Evolutionary conservation across 176 grass and related monocot species (phyloP), one percentile per base, ranked within the genome.

Genomic region (Aegilops umbellulata): DNA sequence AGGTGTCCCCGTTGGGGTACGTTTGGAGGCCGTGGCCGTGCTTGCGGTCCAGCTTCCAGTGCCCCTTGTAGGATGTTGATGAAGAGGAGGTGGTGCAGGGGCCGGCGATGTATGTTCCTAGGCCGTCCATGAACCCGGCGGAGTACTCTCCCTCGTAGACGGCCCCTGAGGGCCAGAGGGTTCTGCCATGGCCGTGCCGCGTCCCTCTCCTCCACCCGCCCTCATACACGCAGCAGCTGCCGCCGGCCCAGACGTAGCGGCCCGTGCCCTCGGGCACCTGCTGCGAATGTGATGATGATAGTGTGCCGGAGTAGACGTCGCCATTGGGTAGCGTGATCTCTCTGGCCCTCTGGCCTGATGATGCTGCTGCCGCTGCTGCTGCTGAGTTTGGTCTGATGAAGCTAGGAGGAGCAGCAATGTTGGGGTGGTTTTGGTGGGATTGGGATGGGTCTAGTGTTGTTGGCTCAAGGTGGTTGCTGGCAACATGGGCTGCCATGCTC

Each of bases 1-100:
- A 99, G 1, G 80, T 51, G 68, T 99, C 94, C 36, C 94, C 88
- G 47, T 90, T 92, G 44, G 97, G 88, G 67, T 86, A 92, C 25
- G 76, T 92, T 91, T 99, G 90, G 55, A 51, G 82, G 22, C 97
- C 97, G 51, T 91, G 84, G 3, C 97, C 94, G 66, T 99, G 97
- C 77, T 96, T 94, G 73, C 82, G 84, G 71, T 96, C 91, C 79
- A 99, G 84, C 83, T 94, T 99, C 87, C 92, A 99, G 17, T 83
- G 70, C 19, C 97, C 97, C 81, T 90, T 94, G 82, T 94, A 55
- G 15, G 47, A 51, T 5, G 47, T 6, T 3, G 47, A 51, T 17
- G 39, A 79, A 71, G 76, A 94, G 2, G 70, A 76, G 20, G 3
- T 44, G 41, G 70, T 70, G 81, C 92, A 82, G 2, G 88, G 36